These are phyloP conservation scores for Penicillium desertorum DNA, from an alignment of 495 filamentous ascomycete genomes.

Conservation along the genomic window DNA sequence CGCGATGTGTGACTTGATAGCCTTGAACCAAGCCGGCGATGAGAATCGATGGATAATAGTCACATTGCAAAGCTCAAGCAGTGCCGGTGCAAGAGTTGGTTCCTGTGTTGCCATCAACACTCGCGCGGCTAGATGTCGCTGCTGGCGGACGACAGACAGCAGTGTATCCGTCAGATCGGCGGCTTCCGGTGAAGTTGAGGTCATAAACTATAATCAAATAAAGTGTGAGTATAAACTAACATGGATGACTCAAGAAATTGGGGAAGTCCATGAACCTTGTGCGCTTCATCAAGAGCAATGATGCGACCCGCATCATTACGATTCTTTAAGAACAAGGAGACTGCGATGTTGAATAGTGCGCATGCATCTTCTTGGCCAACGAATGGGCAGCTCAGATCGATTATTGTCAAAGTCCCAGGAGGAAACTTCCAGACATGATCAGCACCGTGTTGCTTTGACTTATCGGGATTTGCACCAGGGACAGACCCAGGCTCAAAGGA, in stretches of 20 bases:
- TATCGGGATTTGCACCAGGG: constrained; percentile 2
- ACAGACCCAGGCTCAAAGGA: constrained; percentile 36
- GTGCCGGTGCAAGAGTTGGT: constrained; percentile 66
- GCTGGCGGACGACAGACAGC: constrained; percentile 62
- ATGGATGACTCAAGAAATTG: too few relatives aligned
- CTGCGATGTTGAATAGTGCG: constrained; percentile 65
- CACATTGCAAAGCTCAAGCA: constrained; percentile 70
- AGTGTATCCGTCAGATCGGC: constrained; percentile 60
- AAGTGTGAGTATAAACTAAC: background rate
- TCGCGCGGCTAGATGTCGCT: constrained; percentile 66
- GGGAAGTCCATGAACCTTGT: constrained; percentile 44
- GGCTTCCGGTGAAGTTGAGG: constrained; percentile 38
- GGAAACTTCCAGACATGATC: constrained; percentile 13
- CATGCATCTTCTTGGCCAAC: constrained; percentile 66
- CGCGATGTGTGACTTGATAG: constrained; percentile 63
- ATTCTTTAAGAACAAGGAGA: constrained; percentile 60
- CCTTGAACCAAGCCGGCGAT: constrained; percentile 64
- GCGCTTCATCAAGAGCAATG: constrained; percentile 59
- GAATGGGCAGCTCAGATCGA: constrained; percentile 74
- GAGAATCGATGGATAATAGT: constrained; percentile 76
- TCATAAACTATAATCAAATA: constrained; percentile 46
- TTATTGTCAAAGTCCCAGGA: constrained; percentile 64
- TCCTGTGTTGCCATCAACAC: constrained; percentile 78
- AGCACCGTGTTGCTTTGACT: background rate
- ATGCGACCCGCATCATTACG: constrained; percentile 42